A percentile compares a stretch with the other conserved stretches of the same genome.
Conservation (phyloP, 148 eudicot species). For the Gaultheria prostrata region DNA sequence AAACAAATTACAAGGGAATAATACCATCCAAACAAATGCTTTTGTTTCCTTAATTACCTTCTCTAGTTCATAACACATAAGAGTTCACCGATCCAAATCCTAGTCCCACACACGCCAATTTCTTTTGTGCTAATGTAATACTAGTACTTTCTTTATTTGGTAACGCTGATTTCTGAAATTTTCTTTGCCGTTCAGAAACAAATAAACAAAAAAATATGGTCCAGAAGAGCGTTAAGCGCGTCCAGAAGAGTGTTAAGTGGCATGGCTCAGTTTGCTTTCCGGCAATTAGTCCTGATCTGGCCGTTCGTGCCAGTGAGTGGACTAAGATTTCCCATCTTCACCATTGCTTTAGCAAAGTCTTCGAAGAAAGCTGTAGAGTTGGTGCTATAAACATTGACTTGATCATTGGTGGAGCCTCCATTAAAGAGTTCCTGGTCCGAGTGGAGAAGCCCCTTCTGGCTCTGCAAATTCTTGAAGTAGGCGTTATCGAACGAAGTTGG, state of each 20-base stretch:
- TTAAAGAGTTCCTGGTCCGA: constrained; percentile 62
- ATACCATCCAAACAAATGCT: neutral
- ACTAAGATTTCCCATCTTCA: constrained; percentile 61
- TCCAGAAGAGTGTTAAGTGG: neutral
- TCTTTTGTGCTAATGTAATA: too few species aligned
- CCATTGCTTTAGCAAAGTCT: constrained; percentile 58
- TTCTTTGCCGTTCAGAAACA: neutral
- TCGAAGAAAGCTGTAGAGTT: constrained; percentile 41
- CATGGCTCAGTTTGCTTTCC: constrained; percentile 40
- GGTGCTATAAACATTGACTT: constrained; percentile 39
- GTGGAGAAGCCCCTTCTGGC: constrained; percentile 50
- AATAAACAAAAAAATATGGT: neutral
- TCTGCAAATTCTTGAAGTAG: constrained; percentile 40
- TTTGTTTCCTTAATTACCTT: neutral
- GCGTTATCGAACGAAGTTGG: constrained; percentile 53
- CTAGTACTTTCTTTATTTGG: too few species aligned
- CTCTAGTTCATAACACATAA: neutral
- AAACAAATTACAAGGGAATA: neutral
- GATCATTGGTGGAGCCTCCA: constrained; percentile 50
- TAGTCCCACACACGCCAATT: too few species aligned
- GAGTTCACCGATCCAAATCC: neutral
- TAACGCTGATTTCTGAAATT: too few species aligned
- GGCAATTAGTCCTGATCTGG: constrained; percentile 58
- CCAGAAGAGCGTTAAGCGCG: neutral
- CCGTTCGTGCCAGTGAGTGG: constrained; percentile 61